Percentiles rank a stretch among this genome's conserved stretches.
phyloP scores from a whole-genome alignment of 2,329 filamentous ascomycete genomes.

The Colletotrichum coccodes region DNA sequence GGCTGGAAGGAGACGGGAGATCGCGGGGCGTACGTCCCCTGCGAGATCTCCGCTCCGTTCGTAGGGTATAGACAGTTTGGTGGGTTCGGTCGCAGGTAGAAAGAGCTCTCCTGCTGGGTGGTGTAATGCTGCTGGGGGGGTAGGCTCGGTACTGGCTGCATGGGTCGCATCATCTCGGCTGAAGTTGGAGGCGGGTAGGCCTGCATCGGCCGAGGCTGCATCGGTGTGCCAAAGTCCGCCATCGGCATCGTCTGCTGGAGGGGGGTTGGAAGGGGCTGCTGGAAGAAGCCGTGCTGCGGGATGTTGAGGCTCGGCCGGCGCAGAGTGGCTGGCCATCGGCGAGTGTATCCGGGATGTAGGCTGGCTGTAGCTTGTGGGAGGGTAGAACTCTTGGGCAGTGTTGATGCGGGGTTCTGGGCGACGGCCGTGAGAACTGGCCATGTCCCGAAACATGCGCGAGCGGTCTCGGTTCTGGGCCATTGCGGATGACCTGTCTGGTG shows the following conservation, averaged over 20 bases:
- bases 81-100: conserved; percentile 20
- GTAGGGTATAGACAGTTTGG: conserved; percentile 17
- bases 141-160: conserved; percentile 18
- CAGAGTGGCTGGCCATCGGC: conserved; percentile 17
- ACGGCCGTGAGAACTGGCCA: conserved; percentile 4
- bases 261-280: conserved; percentile 14
- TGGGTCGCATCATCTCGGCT: conserved; percentile 28
- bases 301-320: conserved; percentile 4
- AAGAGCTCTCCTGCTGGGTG: conserved; percentile 21
- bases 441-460: conserved; percentile 26
- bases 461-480: conserved; percentile 29
- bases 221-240: conserved; percentile 11
- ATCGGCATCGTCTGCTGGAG: conserved; percentile 16
- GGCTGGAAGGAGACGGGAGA: conserved; percentile 19
- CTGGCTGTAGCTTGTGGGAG: conserved; percentile 22
- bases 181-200: conserved; percentile 22
- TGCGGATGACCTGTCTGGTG: conserved; percentile 21
- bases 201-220: conserved; percentile 23
- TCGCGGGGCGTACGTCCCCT: conserved; percentile 22
- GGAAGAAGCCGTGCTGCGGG: conserved; percentile 18
- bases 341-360: conserved; percentile 23
- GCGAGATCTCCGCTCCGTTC: conserved; percentile 17
- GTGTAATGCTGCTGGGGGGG: conserved; percentile 24
- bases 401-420: conserved; percentile 18
- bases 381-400: conserved; percentile 16